A percentile compares a stretch with the other conserved stretches of the same genome.
Conservation (phyloP, 2,329 filamentous ascomycete genomes). For the Harringtonia aguacate region DNA sequence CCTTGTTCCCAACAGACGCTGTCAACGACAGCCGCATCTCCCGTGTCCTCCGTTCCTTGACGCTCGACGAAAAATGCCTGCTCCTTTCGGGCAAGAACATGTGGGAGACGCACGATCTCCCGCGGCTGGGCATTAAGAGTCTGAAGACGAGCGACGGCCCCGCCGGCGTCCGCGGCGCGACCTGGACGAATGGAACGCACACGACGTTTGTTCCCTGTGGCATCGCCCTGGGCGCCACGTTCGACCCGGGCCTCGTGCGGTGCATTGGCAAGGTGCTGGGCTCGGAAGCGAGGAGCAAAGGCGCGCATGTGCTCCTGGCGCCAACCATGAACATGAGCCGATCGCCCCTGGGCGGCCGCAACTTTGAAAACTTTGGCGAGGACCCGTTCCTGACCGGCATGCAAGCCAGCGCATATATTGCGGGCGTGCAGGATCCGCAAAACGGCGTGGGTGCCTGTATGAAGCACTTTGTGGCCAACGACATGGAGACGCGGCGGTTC, state of each 20-base stretch:
- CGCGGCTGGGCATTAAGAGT: slow-evolving; percentile 18
- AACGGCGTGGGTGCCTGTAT: slow-evolving; percentile 24
- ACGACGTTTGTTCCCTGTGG: slow-evolving; percentile 33
- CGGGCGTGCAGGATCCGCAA: slow-evolving; percentile 23
- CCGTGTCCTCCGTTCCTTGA: too few species aligned
- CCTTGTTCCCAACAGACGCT: too few species aligned
- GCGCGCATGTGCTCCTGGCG: slow-evolving; percentile 56
- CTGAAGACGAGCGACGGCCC: slow-evolving; percentile 23
- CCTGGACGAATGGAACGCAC: slow-evolving; percentile 25
- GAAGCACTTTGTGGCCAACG: slow-evolving; percentile 30
- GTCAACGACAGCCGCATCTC: too few species aligned
- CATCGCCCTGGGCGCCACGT: slow-evolving; percentile 49
- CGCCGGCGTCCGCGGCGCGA: slow-evolving; percentile 21
- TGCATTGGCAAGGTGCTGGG: slow-evolving; percentile 52
- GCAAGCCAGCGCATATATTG: slow-evolving; percentile 22
- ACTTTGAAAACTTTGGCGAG: slow-evolving; percentile 27
- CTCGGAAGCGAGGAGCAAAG: slow-evolving; percentile 54
- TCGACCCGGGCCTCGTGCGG: slow-evolving; percentile 46
- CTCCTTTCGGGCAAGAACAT: slow-evolving; percentile 15
- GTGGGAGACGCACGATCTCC: slow-evolving; percentile 21
- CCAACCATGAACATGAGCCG: slow-evolving; percentile 37
- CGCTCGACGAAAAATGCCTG: not conserved
- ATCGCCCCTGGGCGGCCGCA: slow-evolving; percentile 26
- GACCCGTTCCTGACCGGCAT: slow-evolving; percentile 26
- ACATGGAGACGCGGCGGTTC: slow-evolving; percentile 26